Evolutionary conservation across 148 eudicot species (phyloP), one percentile per base, ranked within the genome.

Genomic region (Spergularia bocconei): DNA sequence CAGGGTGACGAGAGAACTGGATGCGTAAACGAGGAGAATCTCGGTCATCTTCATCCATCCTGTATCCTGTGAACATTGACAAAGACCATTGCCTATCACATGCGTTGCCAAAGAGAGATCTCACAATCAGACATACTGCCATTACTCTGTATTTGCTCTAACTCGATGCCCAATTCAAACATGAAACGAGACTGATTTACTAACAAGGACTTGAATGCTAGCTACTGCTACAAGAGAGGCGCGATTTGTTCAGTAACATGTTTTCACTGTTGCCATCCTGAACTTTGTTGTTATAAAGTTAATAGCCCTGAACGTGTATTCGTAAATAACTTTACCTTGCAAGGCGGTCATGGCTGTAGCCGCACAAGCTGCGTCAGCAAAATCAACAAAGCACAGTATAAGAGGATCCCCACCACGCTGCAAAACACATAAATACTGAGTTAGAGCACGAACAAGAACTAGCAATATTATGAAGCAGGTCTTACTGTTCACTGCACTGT

Each of bases 261-360:
- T 6, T n/a, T 58, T n/a, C 0, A 44, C 9, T 44, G 48, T 29
- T 29, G 36, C 36, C 8, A 44, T 44, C 8, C 8, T 44, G 48
- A 44, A 9, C 48, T 44, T 29, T 44, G 48, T 44, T 44, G 25
- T 44, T n/a, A 19, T n/a, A 3, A 5, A 57, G 5, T 16, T 14
- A 6, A 57, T 5, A 57, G n/a, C 20, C 21, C 21, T 14, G 61
- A 7, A 57, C 16, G 61, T 57, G n/a, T 4, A 57, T 57, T 57
- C 47, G 9, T 6, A 25, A 14, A 16, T 21, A 63, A 54, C 81
- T 29, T 29, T 75, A 91, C 96, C 96, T 91, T 91, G 93, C 82
- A 91, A 83, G 68, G 93, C 90, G 66, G 82, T 84, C 85, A 91
- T 65, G 60, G 96, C 96, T 63, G 96, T 91, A 62, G 96, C 96